Percentiles rank a stretch among this genome's conserved stretches.
These are phyloP conservation scores for Skeletonema menzelii DNA, from an alignment of 108 stramenopile species.

Conservation along the genomic window DNA sequence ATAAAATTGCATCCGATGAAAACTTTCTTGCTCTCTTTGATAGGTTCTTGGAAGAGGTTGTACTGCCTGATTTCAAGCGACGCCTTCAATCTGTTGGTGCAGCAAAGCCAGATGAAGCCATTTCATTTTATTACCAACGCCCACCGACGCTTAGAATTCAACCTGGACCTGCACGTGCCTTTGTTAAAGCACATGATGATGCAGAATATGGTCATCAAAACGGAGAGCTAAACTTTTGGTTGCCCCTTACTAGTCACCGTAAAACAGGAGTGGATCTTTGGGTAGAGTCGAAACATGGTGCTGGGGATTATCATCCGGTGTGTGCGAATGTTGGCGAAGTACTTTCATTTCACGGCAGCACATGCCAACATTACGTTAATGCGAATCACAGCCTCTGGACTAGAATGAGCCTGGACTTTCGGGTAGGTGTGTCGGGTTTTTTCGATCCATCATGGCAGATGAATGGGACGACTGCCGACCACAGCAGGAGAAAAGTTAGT, in stretches of 20 bases:
- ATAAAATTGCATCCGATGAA: slow-evolving; percentile 53
- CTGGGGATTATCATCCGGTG: slow-evolving; percentile 77
- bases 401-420: slow-evolving; percentile 84
- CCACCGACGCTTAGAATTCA: slow-evolving; percentile 89
- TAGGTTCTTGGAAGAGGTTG: slow-evolving; percentile 58
- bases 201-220: slow-evolving; percentile 90
- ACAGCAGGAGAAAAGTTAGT: slow-evolving; percentile 61
- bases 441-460: slow-evolving; percentile 90
- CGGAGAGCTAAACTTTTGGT: slow-evolving; percentile 91
- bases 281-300: slow-evolving; percentile 55
- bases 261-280: slow-evolving; percentile 78
- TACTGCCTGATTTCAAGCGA: slow-evolving; percentile 69
- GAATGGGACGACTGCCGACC: slow-evolving; percentile 85
- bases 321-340: slow-evolving; percentile 63
- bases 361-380: slow-evolving; percentile 81
- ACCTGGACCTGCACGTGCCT: slow-evolving; percentile 79
- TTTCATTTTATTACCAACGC: slow-evolving; percentile 82
- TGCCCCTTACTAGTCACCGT: slow-evolving; percentile 70
- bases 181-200: slow-evolving; percentile 83
- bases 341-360: slow-evolving; percentile 82
- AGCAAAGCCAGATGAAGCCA: slow-evolving; percentile 6
- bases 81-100: slow-evolving; percentile 44
- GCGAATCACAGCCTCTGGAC: slow-evolving; percentile 69
- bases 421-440: slow-evolving; percentile 83
- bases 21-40: slow-evolving; percentile 75